Evolutionary conservation across 2,329 filamentous ascomycete species (phyloP), one percentile per base, ranked within the genome.

Genomic region (Phyllosticta citriasiana): DNA sequence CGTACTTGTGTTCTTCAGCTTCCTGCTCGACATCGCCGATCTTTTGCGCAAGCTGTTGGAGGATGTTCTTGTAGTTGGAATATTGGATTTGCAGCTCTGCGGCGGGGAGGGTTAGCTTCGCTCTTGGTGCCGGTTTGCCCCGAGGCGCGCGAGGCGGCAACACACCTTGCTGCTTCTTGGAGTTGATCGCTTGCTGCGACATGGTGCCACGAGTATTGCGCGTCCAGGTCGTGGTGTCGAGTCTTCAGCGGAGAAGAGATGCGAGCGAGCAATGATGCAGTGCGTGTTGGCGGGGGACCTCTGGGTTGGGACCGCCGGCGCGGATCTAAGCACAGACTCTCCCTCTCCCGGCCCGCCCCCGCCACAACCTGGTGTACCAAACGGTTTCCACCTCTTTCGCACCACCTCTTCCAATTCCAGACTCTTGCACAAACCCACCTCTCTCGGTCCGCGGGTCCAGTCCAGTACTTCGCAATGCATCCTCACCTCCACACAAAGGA

Each of bases 21-120:
- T 97, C 94, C 74, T 96, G 91, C 78, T 99, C 94, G 61, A 99
- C 92, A 72, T 97, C 92, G 51, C 94, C 94, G 68, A 99, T 97
- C 75, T 96, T 97, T 71, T 91, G 88, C 30, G 94, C 94, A 69
- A 99, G 86, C 71, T 94, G 89, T 76, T 97, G 93, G 62, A 99
- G 83, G 35, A 80, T 85, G 69, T 83, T 85, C 70, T 87, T 87
- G 80, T 83, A 93, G 76, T 86, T 90, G 66, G 84, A 84, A 74
- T 94, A 94, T 68, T 89, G 88, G 57, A 81, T 78, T 76, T 94
- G 89, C 66, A 94, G 84, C 72, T 94, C 89, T 94, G 68, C 6
- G 9, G 35, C 7, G 2, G 22, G n/a, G 10, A 14, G 4, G 35
- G 52, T 57, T 24, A 58, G 61, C 55, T 51, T 35, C n/a, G 50